phyloP scores from a whole-genome alignment of 352 stramenopile genomes.

The Thraustotheca clavata region DNA sequence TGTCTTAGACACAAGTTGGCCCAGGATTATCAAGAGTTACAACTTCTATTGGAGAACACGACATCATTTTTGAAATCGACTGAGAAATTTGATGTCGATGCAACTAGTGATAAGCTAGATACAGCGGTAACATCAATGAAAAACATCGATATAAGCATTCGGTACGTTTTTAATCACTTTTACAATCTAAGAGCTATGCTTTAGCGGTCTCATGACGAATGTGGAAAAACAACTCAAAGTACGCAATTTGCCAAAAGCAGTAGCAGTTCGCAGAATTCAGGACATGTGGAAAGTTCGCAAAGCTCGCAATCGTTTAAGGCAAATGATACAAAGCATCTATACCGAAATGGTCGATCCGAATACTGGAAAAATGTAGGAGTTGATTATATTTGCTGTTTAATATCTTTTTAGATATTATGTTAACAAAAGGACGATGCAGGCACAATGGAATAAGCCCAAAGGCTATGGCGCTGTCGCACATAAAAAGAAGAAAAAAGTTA shows the following conservation, averaged over 20 bases:
- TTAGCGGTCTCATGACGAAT: constrained; percentile 23
- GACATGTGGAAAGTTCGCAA: constrained; percentile 62
- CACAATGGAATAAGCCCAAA: constrained; percentile 57
- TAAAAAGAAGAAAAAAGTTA: background rate
- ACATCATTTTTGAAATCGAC: constrained; percentile 28
- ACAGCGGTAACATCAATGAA: constrained; percentile 30
- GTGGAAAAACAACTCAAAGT: constrained; percentile 36
- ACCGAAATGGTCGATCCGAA: constrained; percentile 44
- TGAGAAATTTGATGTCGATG: constrained; percentile 17
- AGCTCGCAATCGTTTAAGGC: constrained; percentile 56
- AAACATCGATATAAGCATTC: constrained; percentile 35
- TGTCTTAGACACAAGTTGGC: constrained; percentile 48
- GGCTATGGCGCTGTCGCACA: constrained; percentile 1
- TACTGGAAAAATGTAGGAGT: constrained; percentile 39
- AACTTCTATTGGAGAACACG: constrained; percentile 43
- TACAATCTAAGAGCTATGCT: background rate
- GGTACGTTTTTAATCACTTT: constrained; percentile 34
- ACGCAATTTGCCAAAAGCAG: constrained; percentile 34
- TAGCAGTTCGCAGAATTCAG: constrained; percentile 60
- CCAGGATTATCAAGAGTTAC: constrained; percentile 51
- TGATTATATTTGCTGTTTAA: background rate
- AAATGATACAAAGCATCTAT: constrained; percentile 51
- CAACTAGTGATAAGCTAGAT: constrained; percentile 29
- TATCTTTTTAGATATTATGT: constrained; percentile 42
- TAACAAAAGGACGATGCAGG: constrained; percentile 58